A percentile compares a stretch with the other conserved stretches of the same genome.
These are phyloP conservation scores for Termitomyces bulborhizus DNA, from an alignment of 768 basidiomycete genomes.

Conservation along the genomic window DNA sequence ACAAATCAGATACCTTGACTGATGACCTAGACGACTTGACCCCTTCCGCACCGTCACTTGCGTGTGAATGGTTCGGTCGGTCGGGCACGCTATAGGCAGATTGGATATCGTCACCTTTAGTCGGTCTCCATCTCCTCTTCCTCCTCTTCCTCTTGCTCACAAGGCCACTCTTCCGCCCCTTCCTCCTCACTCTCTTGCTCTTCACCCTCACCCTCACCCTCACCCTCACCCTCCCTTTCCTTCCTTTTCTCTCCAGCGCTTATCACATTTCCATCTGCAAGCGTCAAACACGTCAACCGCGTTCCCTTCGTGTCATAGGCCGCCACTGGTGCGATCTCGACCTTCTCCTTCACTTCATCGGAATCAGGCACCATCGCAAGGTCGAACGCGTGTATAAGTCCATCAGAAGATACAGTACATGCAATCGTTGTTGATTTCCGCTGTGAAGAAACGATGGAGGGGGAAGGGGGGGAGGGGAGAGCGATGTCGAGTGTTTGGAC, in stretches of 20 bases:
- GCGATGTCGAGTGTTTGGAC: constrained; percentile 61
- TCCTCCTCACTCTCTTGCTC: constrained; percentile 5
- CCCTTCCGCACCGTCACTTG: not conserved
- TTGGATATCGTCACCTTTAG: not conserved
- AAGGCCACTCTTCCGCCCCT: not conserved
- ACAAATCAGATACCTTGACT: too few species aligned
- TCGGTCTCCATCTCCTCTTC: constrained; percentile 13
- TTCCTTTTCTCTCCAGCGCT: constrained; percentile 16
- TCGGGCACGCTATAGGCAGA: not conserved
- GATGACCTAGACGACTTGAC: too few species aligned
- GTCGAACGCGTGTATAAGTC: constrained; percentile 75
- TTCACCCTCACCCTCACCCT: constrained; percentile 19
- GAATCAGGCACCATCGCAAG: constrained; percentile 40
- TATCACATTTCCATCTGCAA: constrained; percentile 26
- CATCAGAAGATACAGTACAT: constrained; percentile 86
- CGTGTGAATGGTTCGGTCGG: not conserved
- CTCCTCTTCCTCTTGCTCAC: constrained; percentile 4
- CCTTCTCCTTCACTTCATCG: constrained; percentile 12
- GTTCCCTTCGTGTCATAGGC: constrained; percentile 19
- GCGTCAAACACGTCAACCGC: constrained; percentile 20
- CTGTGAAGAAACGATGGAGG: constrained; percentile 11
- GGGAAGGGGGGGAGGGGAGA: constrained; percentile 33
- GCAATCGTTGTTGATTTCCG: constrained; percentile 52
- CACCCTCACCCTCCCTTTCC: constrained; percentile 22
- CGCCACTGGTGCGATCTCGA: constrained; percentile 16